phyloP scores from a whole-genome alignment of 2,329 filamentous ascomycete genomes.

The Cladobotryum mycophilum region DNA sequence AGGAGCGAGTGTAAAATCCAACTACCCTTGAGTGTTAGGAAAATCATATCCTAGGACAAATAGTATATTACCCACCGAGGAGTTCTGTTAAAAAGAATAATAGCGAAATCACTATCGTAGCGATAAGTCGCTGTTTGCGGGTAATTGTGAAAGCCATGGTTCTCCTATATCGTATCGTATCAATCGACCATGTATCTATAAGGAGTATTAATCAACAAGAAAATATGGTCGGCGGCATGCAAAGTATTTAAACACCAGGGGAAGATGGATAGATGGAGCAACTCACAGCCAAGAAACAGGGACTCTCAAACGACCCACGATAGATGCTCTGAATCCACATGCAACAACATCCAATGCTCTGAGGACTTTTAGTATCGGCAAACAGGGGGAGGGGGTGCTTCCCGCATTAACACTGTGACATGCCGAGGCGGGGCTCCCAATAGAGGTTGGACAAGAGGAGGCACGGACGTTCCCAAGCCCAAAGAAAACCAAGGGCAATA shows the following conservation, averaged over 20 bases:
- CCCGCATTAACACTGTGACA: background rate
- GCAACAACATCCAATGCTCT: background rate
- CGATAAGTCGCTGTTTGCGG: conserved; percentile 39
- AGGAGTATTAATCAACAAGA: background rate
- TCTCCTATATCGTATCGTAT: no score
- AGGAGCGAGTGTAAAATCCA: conserved; percentile 63
- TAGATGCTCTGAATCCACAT: background rate
- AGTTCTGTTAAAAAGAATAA: conserved; percentile 48
- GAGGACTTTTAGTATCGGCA: background rate
- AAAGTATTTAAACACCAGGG: background rate
- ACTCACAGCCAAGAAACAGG: background rate
- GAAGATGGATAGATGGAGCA: background rate
- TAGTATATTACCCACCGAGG: conserved; percentile 27
- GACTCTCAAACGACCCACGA: conserved; percentile 1
- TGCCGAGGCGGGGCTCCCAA: conserved; percentile 6
- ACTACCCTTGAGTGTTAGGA: conserved; percentile 33
- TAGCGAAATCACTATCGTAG: conserved; percentile 43
- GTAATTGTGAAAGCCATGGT: conserved; percentile 15
- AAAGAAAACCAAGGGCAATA: background rate
- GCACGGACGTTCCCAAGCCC: background rate
- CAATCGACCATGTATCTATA: no score
- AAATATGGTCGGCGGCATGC: background rate
- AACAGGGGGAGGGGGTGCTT: background rate
- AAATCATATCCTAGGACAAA: background rate
- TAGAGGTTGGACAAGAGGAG: background rate